Conservation (phyloP, 805 yeast species). For the Zygosaccharomyces siamensis region DNA sequence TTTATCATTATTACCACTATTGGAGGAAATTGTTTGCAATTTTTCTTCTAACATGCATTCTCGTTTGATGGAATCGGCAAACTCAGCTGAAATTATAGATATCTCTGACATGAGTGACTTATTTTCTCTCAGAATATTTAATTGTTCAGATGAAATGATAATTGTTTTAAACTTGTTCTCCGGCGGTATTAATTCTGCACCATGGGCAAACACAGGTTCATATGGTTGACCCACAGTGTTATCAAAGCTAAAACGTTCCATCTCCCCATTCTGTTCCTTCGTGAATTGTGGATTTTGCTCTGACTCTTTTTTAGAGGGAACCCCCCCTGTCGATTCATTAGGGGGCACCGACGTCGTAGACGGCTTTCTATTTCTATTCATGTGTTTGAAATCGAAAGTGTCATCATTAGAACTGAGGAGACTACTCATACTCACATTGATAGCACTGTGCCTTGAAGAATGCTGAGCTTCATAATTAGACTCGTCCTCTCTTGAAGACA, state of each 20-base stretch:
- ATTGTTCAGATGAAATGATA: constrained; percentile 53
- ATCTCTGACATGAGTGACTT: constrained; percentile 56
- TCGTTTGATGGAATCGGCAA: constrained; percentile 66
- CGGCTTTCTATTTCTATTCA: background rate
- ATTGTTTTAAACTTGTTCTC: constrained; percentile 23
- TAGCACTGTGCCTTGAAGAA: constrained; percentile 8
- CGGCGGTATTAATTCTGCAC: constrained; percentile 5
- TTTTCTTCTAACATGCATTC: constrained; percentile 57
- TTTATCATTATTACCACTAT: background rate
- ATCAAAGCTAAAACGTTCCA: constrained; percentile 24
- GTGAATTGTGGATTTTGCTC: background rate
- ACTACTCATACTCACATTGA: constrained; percentile 12
- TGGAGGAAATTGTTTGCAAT: constrained; percentile 20
- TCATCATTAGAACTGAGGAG: constrained; percentile 12
- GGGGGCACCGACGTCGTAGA: constrained; percentile 1
- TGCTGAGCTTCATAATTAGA: background rate
- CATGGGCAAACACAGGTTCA: constrained; percentile 15
- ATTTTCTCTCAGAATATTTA: constrained; percentile 57
- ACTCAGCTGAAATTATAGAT: constrained; percentile 62
- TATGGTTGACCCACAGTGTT: constrained; percentile 16
- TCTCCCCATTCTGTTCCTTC: constrained; percentile 9
- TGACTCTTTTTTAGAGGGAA: background rate
- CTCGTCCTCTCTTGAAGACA: constrained; percentile 10
- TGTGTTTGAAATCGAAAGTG: constrained; percentile 10
- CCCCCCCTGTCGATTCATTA: background rate